phyloP scores from a whole-genome alignment of 2,329 filamentous ascomycete genomes.

The Neonectria ditissima region DNA sequence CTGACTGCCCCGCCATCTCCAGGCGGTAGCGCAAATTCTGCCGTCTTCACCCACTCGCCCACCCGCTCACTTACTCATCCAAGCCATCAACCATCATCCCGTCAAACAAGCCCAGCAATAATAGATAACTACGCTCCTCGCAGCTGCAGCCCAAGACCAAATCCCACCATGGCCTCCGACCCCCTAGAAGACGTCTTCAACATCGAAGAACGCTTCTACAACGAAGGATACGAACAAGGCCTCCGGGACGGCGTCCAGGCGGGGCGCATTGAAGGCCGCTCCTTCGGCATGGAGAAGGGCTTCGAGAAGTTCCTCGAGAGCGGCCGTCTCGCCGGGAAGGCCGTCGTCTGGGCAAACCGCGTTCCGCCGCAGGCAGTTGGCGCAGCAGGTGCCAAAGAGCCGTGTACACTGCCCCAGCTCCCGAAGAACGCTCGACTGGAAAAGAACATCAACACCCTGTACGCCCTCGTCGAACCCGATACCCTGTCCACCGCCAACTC shows the following conservation, averaged over 20 bases:
- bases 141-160: constrained; percentile 26
- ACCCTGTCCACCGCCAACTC: constrained; percentile 84
- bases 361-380: constrained; percentile 53
- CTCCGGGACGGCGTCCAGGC: constrained; percentile 79
- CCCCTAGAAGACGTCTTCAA: constrained; percentile 69
- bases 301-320: constrained; percentile 92
- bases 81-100: constrained; percentile 12
- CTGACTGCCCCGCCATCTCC: constrained; percentile 42
- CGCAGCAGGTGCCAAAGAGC: constrained; percentile 1
- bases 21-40: constrained; percentile 48
- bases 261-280: constrained; percentile 87
- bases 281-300: constrained; percentile 91
- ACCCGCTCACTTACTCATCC: constrained; percentile 40
- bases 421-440: constrained; percentile 73
- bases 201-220: constrained; percentile 79
- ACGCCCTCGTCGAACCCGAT: constrained; percentile 81
- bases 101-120: neutral
- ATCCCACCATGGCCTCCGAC: constrained; percentile 53
- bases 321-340: constrained; percentile 81
- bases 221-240: constrained; percentile 83
- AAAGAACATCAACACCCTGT: constrained; percentile 81
- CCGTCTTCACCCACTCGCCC: constrained; percentile 31
- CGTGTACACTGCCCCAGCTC: constrained; percentile 55
- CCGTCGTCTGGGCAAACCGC: constrained; percentile 86
- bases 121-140: neutral